Evolutionary conservation across 805 yeast species (phyloP), one percentile per base, ranked within the genome.

Genomic region (Yarrowia divulgata): DNA sequence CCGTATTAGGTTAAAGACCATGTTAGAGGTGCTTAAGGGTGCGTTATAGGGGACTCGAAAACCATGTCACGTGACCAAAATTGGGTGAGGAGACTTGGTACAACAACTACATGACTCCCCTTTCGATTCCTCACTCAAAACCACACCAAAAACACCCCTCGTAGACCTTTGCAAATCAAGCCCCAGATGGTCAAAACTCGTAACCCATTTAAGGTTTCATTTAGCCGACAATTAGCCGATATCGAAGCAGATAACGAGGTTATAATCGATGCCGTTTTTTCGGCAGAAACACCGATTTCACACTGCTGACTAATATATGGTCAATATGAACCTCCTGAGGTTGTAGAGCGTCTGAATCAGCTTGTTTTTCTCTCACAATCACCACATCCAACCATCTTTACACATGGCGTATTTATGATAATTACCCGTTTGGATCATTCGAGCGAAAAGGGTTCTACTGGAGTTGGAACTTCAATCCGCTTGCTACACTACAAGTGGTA

Each of bases 161-260:
- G 1, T 34, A 1, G 8, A 34, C 19, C 23, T 4, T 7, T 19
- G 16, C 6, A 4, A 39, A 16, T n/a, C n/a, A 40, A 40, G 4
- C 18, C 18, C 8, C 7, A 16, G n/a, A 8, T 16, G 7, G 45
- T 2, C 10, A 34, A 34, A 14, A 14, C 43, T 16, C n/a, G 9
- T 14, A 14, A 1, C n/a, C n/a, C n/a, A 40, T 14, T 45, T 19
- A 9, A 18, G 12, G 29, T 45, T 45, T 18, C 23, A 45, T 45
- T 18, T 18, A 45, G 48, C 48, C 29, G 48, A 10, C 29, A 45
- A 16, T 45, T 18, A 45, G 14, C 48, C 48, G 48, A 45, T 45
- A 45, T 45, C 48, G 23, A 45, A 9, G 8, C 7, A 45, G 48
- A 45, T 45, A 45, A 19, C 48, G 48, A 45, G 48, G 48, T 45